Evolutionary conservation across 2,329 filamentous ascomycete genomes (phyloP), one percentile per base, ranked within the genome.

Genomic region (Fusarium anthophilum): DNA sequence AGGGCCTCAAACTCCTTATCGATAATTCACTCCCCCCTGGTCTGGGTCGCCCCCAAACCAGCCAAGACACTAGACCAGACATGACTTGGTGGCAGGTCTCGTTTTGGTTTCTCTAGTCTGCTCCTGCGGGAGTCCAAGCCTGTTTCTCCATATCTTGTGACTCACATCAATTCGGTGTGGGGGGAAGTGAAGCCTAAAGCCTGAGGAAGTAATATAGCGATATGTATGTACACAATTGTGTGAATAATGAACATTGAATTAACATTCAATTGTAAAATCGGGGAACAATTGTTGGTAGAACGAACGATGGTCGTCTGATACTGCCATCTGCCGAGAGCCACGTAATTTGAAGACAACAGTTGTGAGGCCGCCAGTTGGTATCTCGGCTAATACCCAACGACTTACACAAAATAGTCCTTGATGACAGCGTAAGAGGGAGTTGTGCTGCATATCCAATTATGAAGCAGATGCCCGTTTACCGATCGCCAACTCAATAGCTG

Each of bases 111-210:
- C 66, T 69, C 58, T 72, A 65, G 63, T 71, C 57, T 68, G 69
- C 51, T 61, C 75, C 67, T 75, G 69, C 57, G 48, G 69, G 44
- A 75, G 67, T 54, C 60, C 56, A 70, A 75, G 69, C 74, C 69
- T 75, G 65, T 63, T 77, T 71, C 65, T 72, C 61, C 60, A 65
- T 70, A 71, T 74, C 73, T 68, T 78, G 77, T 78, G 77, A 78
- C 77, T 78, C 77, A 78, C 66, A 76, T 65, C 59, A 63, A 60
- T 63, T 74, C 58, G 56, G 69, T 75, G 74, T 73, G 70, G 72
- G 62, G 64, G 63, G 66, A 62, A 56, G 35, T 60, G 62, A 71
- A 55, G 55, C 37, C 38, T 41, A 62, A 54, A 51, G 57, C 28
- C 56, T 63, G 55, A 58, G 56, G 41, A 73, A 57, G 37, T 39